Percentiles rank a stretch among this genome's conserved stretches.
phyloP scores from a whole-genome alignment of 371 early-diverging fungal genomes.

The Mucor racemosus region DNA sequence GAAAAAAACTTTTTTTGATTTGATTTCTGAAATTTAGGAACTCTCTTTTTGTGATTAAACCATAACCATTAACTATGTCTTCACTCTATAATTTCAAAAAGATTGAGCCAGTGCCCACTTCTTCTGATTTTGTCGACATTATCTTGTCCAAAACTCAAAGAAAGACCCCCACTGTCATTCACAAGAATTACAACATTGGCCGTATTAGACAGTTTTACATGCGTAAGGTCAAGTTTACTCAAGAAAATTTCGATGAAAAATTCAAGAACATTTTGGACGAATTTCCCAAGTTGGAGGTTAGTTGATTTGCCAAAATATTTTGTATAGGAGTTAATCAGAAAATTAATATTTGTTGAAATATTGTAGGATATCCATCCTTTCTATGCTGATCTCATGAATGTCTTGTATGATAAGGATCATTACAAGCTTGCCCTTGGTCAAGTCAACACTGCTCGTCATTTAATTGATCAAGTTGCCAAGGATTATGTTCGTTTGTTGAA shows the following conservation, averaged over 20 bases:
- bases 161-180: conserved; percentile 99
- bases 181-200: conserved; percentile 94
- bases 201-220: conserved; percentile 99
- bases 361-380: conserved; percentile 98
- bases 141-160: conserved; percentile 99
- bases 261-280: conserved; percentile 92
- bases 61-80: conserved; percentile 9
- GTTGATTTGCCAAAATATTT: conserved; percentile 12
- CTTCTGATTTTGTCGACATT: conserved; percentile 97
- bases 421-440: conserved; percentile 99
- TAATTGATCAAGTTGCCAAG: conserved; percentile 96
- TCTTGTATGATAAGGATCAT: conserved; percentile 99
- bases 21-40: not conserved
- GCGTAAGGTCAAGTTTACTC: conserved; percentile 99
- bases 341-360: too few species aligned
- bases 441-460: conserved; percentile 96
- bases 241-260: conserved; percentile 97
- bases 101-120: conserved; percentile 96
- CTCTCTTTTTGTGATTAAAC: conserved; percentile 2
- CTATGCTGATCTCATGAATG: conserved; percentile 99
- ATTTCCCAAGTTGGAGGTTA: conserved; percentile 98
- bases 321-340: not conserved
- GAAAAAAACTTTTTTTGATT: not conserved
- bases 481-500: conserved; percentile 98
- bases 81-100: conserved; percentile 96